phyloP scores from a whole-genome alignment of 2,329 filamentous ascomycete genomes.

The Exutisphaerella laricina region DNA sequence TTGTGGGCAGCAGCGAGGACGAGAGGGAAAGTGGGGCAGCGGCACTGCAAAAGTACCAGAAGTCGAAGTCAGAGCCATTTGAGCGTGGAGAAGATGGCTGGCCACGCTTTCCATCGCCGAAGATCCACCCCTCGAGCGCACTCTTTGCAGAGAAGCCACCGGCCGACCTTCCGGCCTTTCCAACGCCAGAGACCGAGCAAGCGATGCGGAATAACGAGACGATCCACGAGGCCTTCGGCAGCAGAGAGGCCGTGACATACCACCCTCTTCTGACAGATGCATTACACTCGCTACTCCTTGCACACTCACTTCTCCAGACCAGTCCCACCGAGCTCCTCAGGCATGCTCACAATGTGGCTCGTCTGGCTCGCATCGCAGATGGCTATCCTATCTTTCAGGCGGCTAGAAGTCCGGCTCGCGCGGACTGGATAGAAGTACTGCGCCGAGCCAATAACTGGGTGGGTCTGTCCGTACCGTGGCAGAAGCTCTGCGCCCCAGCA shows the following conservation, averaged over 20 bases:
- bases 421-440: slow-evolving; percentile 75
- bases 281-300: slow-evolving; percentile 70
- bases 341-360: slow-evolving; percentile 75
- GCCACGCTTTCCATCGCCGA: slow-evolving; percentile 45
- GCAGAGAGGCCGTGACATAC: slow-evolving; percentile 66
- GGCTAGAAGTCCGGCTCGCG: slow-evolving; percentile 63
- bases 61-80: slow-evolving; percentile 27
- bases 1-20: slow-evolving; percentile 13
- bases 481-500: slow-evolving; percentile 57
- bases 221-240: slow-evolving; percentile 35
- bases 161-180: slow-evolving; percentile 62
- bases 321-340: slow-evolving; percentile 70
- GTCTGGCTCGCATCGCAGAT: slow-evolving; percentile 66
- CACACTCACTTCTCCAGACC: slow-evolving; percentile 74
- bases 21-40: slow-evolving; percentile 28
- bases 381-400: slow-evolving; percentile 76
- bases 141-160: slow-evolving; percentile 68
- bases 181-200: slow-evolving; percentile 37
- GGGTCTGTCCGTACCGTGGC: slow-evolving; percentile 60
- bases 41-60: slow-evolving; percentile 42
- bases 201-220: slow-evolving; percentile 26
- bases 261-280: slow-evolving; percentile 76
- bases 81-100: slow-evolving; percentile 36
- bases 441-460: slow-evolving; percentile 65
- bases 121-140: slow-evolving; percentile 53